Evolutionary conservation across 2,329 filamentous ascomycete species (phyloP).

Genomic region (Cercospora zeae-maydis): DNA sequence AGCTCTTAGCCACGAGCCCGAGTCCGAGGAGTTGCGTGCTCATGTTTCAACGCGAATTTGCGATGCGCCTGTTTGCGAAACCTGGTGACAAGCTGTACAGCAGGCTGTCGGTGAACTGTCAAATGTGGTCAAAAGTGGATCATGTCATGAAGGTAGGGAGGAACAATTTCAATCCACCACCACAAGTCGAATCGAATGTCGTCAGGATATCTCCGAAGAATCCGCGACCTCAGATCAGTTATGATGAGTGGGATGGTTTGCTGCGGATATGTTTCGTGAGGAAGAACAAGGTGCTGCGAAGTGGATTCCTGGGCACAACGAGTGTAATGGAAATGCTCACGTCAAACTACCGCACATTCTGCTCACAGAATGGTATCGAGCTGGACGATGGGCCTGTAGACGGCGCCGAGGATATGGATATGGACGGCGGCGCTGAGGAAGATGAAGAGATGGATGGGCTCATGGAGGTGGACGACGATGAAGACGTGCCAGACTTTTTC

Average conservation of each 20-base stretch:
- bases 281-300: constrained; percentile 86
- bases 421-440: constrained; percentile 38
- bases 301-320: constrained; percentile 74
- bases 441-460: constrained; percentile 48
- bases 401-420: constrained; percentile 47
- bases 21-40: constrained; percentile 81
- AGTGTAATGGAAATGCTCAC: constrained; percentile 80
- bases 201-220: constrained; percentile 85
- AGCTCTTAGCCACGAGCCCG: constrained; percentile 76
- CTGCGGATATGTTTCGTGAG: constrained; percentile 77
- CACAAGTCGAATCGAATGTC: constrained; percentile 85
- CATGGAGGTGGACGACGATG: constrained; percentile 57
- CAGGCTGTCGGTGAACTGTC: constrained; percentile 85
- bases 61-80: constrained; percentile 80
- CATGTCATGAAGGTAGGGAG: constrained; percentile 88
- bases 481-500: constrained; percentile 81
- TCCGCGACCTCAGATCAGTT: constrained; percentile 81
- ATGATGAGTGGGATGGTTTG: constrained; percentile 93
- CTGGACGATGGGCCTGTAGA: constrained; percentile 63
- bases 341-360: constrained; percentile 85
- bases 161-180: constrained; percentile 95
- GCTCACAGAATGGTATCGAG: constrained; percentile 76
- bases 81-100: constrained; percentile 87
- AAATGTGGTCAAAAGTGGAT: constrained; percentile 77
- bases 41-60: constrained; percentile 97